Evolutionary conservation across 345 rosid genomes (phyloP).

Genomic region (Aquilaria sinensis): DNA sequence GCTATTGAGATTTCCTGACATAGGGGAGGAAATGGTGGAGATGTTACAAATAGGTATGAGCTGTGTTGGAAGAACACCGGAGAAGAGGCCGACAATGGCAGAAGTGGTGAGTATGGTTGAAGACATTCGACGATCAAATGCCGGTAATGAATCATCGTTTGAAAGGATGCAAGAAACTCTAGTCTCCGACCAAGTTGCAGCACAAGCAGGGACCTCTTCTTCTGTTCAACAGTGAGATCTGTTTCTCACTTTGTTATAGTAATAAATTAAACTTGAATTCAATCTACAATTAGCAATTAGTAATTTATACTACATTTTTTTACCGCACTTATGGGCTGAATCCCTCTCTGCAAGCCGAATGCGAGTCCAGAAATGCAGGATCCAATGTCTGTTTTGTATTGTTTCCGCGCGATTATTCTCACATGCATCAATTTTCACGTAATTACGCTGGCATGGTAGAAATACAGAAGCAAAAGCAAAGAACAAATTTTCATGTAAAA

Average conservation of each 20-base stretch:
- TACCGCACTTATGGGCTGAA: no score
- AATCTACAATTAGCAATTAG: no score
- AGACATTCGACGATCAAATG: conserved; percentile 35
- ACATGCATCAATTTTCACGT: no score
- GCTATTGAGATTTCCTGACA: conserved; percentile 72
- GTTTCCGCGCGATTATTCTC: no score
- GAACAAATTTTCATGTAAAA: no score
- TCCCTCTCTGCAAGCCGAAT: no score
- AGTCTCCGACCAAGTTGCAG: conserved; percentile 32
- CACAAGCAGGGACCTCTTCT: conserved; percentile 30
- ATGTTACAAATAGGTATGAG: conserved; percentile 83
- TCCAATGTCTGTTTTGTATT: no score
- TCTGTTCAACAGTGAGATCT: conserved; percentile 17
- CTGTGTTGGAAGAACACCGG: conserved; percentile 62
- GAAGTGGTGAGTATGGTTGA: conserved; percentile 64
- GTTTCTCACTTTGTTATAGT: neutral
- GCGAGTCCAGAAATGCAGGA: no score
- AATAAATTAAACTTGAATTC: no score
- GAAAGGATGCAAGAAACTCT: conserved; percentile 36
- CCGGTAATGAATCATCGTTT: conserved; percentile 25
- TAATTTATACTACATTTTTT: no score
- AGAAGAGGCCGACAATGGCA: conserved; percentile 60
- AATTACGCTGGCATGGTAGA: no score
- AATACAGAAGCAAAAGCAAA: no score
- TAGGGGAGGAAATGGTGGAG: conserved; percentile 92